Evolutionary conservation across 116 monocot species (phyloP).

Genomic region (Trichopus zeylanicus): DNA sequence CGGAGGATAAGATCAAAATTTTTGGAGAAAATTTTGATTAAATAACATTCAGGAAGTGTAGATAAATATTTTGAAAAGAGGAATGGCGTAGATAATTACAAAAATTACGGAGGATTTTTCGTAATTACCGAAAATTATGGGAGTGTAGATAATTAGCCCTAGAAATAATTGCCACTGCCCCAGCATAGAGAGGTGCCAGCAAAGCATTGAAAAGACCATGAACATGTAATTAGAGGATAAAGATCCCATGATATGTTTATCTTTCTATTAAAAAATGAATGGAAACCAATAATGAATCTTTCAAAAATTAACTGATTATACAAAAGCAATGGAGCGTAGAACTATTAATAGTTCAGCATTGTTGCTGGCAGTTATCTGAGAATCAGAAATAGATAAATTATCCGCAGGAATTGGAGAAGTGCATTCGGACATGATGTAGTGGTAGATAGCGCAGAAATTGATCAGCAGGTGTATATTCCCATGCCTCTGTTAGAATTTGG

Average conservation of each 20-base stretch:
- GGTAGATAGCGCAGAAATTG: constrained; percentile 82
- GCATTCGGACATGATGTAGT: constrained; percentile 82
- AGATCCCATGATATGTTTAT: constrained; percentile 24
- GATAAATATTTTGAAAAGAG: too few species aligned
- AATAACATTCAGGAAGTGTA: too few species aligned
- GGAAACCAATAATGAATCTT: neutral
- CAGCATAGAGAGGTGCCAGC: constrained; percentile 90
- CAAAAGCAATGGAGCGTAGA: neutral
- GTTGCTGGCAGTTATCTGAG: constrained; percentile 1
- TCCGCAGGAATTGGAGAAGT: too few species aligned
- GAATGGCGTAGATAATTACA: too few species aligned
- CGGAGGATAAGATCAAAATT: too few species aligned
- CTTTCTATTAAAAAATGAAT: neutral
- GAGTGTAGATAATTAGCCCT: too few species aligned
- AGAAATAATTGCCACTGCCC: constrained; percentile 58
- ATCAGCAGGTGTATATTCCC: constrained; percentile 69
- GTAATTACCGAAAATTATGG: too few species aligned
- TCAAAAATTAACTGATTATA: neutral
- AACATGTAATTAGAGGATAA: constrained; percentile 71
- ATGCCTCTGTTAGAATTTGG: constrained; percentile 83
- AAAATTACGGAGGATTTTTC: too few species aligned
- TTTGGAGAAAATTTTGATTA: too few species aligned
- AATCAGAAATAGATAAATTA: too few species aligned
- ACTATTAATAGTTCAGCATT: neutral
- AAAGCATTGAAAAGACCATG: constrained; percentile 96